Conservation (phyloP, 352 stramenopile species). For the Globisporangium camurandrum region DNA sequence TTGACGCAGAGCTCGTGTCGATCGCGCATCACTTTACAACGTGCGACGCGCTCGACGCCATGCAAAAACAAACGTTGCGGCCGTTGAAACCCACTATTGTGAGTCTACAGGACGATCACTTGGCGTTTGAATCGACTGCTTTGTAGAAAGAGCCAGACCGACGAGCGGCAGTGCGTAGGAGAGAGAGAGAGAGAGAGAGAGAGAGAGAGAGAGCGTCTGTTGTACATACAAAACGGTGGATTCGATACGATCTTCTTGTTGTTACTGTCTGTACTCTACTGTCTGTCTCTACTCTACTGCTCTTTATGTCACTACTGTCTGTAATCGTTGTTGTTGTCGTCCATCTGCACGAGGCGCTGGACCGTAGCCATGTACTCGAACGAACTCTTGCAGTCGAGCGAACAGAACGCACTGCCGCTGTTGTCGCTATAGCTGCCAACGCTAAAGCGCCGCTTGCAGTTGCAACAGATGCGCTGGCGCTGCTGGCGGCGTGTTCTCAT, state of each 20-base stretch:
- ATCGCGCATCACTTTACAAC: constrained; percentile 88
- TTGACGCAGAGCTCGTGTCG: constrained; percentile 86
- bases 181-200: too few relatives aligned
- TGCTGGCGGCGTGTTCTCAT: constrained; percentile 3
- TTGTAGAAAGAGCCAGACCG: too few relatives aligned
- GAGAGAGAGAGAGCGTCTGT: too few relatives aligned
- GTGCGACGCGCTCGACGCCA: constrained; percentile 60
- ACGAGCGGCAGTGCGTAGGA: not conserved
- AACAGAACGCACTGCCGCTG: constrained; percentile 26
- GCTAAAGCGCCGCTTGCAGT: constrained; percentile 51
- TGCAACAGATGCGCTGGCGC: constrained; percentile 35
- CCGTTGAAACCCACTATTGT: constrained; percentile 48
- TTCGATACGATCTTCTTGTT: too few relatives aligned
- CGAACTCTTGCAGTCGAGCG: constrained; percentile 55
- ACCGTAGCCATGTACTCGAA: constrained; percentile 40
- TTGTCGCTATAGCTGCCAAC: not conserved
- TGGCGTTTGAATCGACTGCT: constrained; percentile 59
- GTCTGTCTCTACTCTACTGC: not conserved
- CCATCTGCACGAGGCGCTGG: constrained; percentile 21
- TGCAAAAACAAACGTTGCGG: constrained; percentile 29
- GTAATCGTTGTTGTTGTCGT: constrained; percentile 4
- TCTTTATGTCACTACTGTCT: too few relatives aligned
- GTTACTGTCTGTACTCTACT: too few relatives aligned
- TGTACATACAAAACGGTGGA: too few relatives aligned
- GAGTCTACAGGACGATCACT: constrained; percentile 43